phyloP scores from a whole-genome alignment of 352 stramenopile species.

The Pythium diclinum region DNA sequence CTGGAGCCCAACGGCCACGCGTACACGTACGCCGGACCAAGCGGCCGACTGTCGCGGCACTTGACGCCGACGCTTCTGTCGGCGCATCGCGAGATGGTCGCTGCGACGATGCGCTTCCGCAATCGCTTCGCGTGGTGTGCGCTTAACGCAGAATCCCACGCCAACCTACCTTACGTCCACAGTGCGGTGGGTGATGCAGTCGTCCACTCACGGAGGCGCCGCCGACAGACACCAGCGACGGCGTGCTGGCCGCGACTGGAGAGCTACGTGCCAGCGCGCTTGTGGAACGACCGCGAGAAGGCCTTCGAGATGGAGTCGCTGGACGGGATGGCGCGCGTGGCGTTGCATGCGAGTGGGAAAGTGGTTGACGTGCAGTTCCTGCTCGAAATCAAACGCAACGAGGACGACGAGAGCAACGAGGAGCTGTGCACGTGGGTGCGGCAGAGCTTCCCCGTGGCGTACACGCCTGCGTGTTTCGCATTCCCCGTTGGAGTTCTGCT shows the following conservation, averaged over 20 bases:
- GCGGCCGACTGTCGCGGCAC: constrained; percentile 48
- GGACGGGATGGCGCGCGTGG: constrained; percentile 48
- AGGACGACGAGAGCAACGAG: constrained; percentile 13
- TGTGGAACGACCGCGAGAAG: constrained; percentile 30
- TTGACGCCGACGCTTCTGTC: constrained; percentile 56
- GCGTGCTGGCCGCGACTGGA: constrained; percentile 21
- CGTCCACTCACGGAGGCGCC: background rate
- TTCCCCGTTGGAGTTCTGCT: constrained; percentile 40
- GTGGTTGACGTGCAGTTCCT: constrained; percentile 15
- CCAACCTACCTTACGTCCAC: constrained; percentile 47
- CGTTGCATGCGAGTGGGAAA: constrained; percentile 17
- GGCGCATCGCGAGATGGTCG: constrained; percentile 40
- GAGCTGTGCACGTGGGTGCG: constrained; percentile 29
- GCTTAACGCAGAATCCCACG: background rate
- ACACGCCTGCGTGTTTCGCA: constrained; percentile 35
- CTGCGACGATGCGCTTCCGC: constrained; percentile 44
- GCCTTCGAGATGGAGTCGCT: constrained; percentile 64
- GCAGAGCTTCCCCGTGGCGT: constrained; percentile 39
- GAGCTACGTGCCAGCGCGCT: constrained; percentile 27
- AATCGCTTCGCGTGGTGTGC: constrained; percentile 45
- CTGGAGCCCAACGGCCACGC: constrained; percentile 54
- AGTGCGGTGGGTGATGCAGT: background rate
- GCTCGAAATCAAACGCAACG: constrained; percentile 26
- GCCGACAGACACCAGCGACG: background rate
- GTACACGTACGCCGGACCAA: constrained; percentile 54